Evolutionary conservation across 106 monocot species (phyloP).

Genomic region (Dioscorea zingiberensis): DNA sequence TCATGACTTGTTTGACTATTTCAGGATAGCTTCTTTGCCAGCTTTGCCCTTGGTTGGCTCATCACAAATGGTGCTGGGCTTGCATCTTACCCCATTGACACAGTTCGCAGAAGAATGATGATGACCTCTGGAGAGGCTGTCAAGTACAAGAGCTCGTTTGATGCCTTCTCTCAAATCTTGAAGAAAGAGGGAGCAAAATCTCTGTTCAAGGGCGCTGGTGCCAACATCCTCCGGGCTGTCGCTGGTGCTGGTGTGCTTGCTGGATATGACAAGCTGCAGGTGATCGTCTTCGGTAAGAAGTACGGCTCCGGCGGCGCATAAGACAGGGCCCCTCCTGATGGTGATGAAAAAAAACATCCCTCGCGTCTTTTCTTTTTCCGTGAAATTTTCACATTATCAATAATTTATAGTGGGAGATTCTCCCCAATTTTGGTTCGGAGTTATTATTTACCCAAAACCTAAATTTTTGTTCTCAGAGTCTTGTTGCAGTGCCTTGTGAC

Average conservation of each 20-base stretch:
- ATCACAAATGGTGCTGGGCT: conserved; percentile 17
- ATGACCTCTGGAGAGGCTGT: conserved; percentile 23
- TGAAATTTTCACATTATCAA: too few species aligned
- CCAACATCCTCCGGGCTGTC: conserved; percentile 23
- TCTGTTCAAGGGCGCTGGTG: conserved; percentile 20
- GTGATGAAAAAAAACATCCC: too few species aligned
- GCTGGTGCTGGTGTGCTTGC: conserved; percentile 32
- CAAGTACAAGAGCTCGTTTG: too few species aligned
- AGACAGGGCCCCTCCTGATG: neutral
- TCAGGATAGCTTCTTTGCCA: conserved; percentile 35
- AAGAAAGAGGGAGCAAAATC: conserved; percentile 31
- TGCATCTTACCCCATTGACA: conserved; percentile 17
- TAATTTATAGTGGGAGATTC: too few species aligned
- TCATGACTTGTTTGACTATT: neutral
- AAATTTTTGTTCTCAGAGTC: too few species aligned
- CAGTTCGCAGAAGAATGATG: conserved; percentile 25
- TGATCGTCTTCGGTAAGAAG: conserved; percentile 32
- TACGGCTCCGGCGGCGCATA: conserved; percentile 24
- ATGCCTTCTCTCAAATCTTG: too few species aligned
- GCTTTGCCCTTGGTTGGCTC: conserved; percentile 21
- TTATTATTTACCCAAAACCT: too few species aligned
- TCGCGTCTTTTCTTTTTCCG: too few species aligned
- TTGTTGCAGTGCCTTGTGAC: too few species aligned
- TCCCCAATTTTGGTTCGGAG: too few species aligned
- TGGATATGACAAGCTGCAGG: conserved; percentile 32